Conservation (phyloP, 805 yeast genomes). For the Ogataea trehalophila region DNA sequence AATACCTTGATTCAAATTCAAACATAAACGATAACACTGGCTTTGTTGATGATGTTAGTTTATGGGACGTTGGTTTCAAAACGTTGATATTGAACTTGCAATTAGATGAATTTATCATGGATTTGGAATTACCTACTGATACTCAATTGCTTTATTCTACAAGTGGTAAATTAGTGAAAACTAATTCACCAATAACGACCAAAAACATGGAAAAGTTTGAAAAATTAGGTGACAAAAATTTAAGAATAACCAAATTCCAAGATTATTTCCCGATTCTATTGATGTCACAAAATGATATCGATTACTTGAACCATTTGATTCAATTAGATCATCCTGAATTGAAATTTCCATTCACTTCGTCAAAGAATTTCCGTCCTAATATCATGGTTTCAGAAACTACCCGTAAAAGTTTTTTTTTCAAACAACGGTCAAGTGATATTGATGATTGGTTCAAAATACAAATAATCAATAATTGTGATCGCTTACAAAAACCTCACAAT, state of each 20-base stretch:
- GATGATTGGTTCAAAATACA: conserved; percentile 23
- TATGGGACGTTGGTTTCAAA: conserved; percentile 22
- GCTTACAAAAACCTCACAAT: conserved; percentile 1
- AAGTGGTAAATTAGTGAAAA: conserved; percentile 21
- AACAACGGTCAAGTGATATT: conserved; percentile 15
- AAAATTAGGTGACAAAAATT: conserved; percentile 5
- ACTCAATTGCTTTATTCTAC: conserved; percentile 17
- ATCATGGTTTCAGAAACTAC: conserved; percentile 8
- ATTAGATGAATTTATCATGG: conserved; percentile 10
- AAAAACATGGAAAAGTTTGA: conserved; percentile 1
- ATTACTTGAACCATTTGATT: conserved; percentile 11
- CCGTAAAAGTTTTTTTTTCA: conserved; percentile 4
- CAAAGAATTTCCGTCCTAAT: conserved; percentile 21
- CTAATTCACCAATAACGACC: conserved; percentile 18
- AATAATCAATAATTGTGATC: conserved; percentile 5
- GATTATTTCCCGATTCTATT: conserved; percentile 25
- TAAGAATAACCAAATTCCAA: conserved; percentile 22
- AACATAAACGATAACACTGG: neutral
- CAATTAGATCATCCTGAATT: neutral
- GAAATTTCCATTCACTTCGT: conserved; percentile 1
- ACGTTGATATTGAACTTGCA: conserved; percentile 14
- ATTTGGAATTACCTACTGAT: conserved; percentile 9
- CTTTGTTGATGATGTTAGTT: conserved; percentile 9
- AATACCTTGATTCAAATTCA: conserved; percentile 6
- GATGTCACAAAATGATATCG: conserved; percentile 18